Conservation (phyloP, 192 early-diverging fungal genomes). For the Chytriomyces confervae region DNA sequence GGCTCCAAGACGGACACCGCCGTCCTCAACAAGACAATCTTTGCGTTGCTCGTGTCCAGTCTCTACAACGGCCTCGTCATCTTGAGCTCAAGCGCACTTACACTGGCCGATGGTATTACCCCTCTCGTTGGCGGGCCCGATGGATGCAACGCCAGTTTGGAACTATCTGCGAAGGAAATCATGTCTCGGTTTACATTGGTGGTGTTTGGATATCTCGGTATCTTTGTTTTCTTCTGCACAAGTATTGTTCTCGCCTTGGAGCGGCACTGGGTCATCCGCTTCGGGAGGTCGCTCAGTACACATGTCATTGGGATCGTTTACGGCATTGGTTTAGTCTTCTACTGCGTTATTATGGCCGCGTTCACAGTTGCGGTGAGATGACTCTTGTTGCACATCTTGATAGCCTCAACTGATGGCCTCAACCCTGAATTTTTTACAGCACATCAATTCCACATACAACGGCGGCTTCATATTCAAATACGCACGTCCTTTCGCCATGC, state of each 20-base stretch:
- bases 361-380: neutral
- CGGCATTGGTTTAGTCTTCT: neutral
- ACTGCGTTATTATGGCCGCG: neutral
- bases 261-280: conserved; percentile 6
- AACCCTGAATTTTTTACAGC: neutral
- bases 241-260: conserved; percentile 10
- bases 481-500: conserved; percentile 12
- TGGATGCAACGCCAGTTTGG: too few species aligned
- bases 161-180: neutral
- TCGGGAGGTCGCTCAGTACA: neutral
- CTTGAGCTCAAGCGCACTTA: neutral
- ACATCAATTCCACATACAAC: neutral
- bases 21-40: neutral
- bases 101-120: neutral
- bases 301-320: neutral
- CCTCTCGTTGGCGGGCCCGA: neutral
- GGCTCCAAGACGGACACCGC: neutral
- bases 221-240: conserved; percentile 3
- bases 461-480: conserved; percentile 5
- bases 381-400: neutral
- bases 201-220: neutral
- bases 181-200: neutral
- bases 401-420: neutral
- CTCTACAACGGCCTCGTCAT: neutral
- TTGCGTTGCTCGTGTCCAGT: neutral